Conservation (phyloP, 768 basidiomycete species). For the Tricholoma flavovirens region DNA sequence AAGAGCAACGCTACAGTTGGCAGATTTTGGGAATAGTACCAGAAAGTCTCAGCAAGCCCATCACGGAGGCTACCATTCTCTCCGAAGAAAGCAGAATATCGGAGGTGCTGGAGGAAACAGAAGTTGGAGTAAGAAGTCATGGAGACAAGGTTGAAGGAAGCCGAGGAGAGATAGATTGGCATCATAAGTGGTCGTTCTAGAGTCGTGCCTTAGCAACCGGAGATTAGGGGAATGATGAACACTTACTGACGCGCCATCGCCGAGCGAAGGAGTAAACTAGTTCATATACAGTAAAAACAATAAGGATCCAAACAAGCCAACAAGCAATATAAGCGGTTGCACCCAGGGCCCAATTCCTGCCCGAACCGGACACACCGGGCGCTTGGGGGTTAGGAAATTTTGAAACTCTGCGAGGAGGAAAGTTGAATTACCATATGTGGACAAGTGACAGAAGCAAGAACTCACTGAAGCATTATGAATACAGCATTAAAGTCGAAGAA, state of each 20-base stretch:
- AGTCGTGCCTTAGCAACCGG: slow-evolving; percentile 13
- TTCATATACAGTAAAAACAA: slow-evolving; percentile 74
- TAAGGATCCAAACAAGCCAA: slow-evolving; percentile 69
- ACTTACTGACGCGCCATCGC: slow-evolving; percentile 78
- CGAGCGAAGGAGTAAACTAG: slow-evolving; percentile 68
- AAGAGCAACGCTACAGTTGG: slow-evolving; percentile 79
- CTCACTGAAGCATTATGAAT: slow-evolving; percentile 80
- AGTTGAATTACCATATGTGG: too few relatives aligned
- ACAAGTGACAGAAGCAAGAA: slow-evolving; percentile 15
- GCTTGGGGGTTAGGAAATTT: slow-evolving; percentile 68
- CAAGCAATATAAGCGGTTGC: slow-evolving; percentile 80
- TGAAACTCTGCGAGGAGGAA: slow-evolving; percentile 48
- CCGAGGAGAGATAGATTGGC: slow-evolving; percentile 77
- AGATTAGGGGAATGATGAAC: slow-evolving; percentile 5
- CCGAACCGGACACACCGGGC: slow-evolving; percentile 63
- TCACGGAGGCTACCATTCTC: slow-evolving; percentile 40
- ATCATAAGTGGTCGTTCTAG: slow-evolving; percentile 79
- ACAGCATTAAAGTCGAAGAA: slow-evolving; percentile 89
- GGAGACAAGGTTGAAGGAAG: slow-evolving; percentile 68
- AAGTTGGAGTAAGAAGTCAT: slow-evolving; percentile 81
- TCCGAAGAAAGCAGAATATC: slow-evolving; percentile 58
- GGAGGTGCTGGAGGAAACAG: slow-evolving; percentile 78
- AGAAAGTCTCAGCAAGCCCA: slow-evolving; percentile 76
- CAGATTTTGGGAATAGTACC: slow-evolving; percentile 79
- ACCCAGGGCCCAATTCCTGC: slow-evolving; percentile 76